These are phyloP conservation scores for Pinus tabuliformis DNA, from an alignment of 75 land plant species.

Conservation along the genomic window DNA sequence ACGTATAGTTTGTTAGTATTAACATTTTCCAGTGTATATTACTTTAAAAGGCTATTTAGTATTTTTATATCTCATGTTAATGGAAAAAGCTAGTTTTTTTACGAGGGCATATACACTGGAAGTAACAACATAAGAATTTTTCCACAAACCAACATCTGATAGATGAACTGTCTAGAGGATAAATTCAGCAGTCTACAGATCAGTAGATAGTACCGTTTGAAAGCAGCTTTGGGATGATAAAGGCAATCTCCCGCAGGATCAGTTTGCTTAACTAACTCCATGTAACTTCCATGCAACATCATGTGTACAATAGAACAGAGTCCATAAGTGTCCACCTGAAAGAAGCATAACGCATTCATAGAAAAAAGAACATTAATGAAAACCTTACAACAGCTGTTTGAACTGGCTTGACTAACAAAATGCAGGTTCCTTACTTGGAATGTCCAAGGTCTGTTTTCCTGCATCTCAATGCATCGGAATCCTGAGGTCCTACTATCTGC, in stretches of 20 bases:
- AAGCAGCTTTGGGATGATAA: constrained; percentile 65
- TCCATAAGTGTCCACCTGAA: constrained; percentile 88
- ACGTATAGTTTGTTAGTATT: no score
- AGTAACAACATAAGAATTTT: no score
- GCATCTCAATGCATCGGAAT: constrained; percentile 92
- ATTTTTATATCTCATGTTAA: no score
- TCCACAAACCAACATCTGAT: no score
- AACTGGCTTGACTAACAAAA: no score
- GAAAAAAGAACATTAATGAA: background rate
- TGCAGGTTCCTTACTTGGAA: constrained; percentile 52
- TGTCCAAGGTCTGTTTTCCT: constrained; percentile 79
- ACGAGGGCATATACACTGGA: no score
- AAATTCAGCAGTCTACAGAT: no score
- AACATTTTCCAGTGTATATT: no score
- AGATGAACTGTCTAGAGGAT: no score
- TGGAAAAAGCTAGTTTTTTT: no score
- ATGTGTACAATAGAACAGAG: constrained; percentile 88
- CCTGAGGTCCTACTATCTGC: constrained; percentile 88
- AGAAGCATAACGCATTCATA: background rate
- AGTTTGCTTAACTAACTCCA: constrained; percentile 63
- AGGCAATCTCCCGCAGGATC: constrained; percentile 36
- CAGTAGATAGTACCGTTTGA: constrained; percentile 57
- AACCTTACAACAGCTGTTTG: no score
- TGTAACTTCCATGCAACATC: constrained; percentile 86
- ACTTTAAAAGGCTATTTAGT: no score